phyloP scores from a whole-genome alignment of 257 asterid species.

The Coffea canephora region DNA sequence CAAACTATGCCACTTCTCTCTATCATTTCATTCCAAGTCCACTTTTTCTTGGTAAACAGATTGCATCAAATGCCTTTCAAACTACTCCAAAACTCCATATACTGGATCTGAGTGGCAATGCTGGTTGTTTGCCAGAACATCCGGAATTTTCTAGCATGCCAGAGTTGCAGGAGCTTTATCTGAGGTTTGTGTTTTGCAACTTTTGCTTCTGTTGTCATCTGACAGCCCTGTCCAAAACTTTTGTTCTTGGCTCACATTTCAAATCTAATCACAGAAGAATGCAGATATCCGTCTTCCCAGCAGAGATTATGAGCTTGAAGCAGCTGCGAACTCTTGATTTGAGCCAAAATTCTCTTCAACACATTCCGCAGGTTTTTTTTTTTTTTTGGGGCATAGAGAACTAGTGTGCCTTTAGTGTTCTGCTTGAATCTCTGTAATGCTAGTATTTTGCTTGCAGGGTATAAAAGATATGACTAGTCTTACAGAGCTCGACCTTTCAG shows the following conservation, averaged over 20 bases:
- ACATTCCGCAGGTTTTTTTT: conserved; percentile 67
- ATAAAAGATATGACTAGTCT: conserved; percentile 68
- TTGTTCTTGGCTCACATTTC: conserved; percentile 24
- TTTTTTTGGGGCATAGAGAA: conserved; percentile 19
- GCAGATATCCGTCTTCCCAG: conserved; percentile 66
- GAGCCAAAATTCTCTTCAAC: conserved; percentile 78
- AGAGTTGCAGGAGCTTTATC: conserved; percentile 83
- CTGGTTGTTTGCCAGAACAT: conserved; percentile 59
- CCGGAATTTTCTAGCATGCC: conserved; percentile 70
- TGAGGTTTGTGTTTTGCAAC: conserved; percentile 55
- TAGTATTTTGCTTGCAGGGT: conserved; percentile 45
- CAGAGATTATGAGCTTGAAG: conserved; percentile 56
- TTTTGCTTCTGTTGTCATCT: conserved; percentile 1
- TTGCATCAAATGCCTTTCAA: conserved; percentile 71
- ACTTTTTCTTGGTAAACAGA: conserved; percentile 36
- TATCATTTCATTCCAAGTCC: background rate
- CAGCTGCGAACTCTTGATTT: conserved; percentile 74
- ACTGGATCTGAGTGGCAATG: conserved; percentile 83
- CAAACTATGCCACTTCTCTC: background rate
- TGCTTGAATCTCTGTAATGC: background rate
- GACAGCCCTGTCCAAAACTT: conserved; percentile 9
- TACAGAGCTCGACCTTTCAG: conserved; percentile 74
- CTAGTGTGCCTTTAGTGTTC: background rate
- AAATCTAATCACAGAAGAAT: conserved; percentile 61
- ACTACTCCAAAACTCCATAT: conserved; percentile 78